Percentiles rank a stretch among this genome's conserved stretches.
These are phyloP conservation scores for Ceratobasidium sp. DNA, from an alignment of 1,284 basidiomycete species.

Conservation along the genomic window DNA sequence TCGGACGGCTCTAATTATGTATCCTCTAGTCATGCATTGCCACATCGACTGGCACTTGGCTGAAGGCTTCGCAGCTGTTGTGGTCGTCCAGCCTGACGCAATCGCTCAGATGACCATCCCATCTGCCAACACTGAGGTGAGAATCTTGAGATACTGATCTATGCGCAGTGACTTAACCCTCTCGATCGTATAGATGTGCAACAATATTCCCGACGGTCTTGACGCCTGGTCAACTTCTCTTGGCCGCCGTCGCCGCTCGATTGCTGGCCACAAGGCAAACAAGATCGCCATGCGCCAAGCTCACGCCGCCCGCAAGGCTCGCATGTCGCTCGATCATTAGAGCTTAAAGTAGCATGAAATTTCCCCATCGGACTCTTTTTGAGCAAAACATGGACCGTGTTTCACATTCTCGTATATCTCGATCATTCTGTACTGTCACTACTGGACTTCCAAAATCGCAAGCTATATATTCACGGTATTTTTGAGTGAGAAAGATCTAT, in stretches of 20 bases:
- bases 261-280: neutral
- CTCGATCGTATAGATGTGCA: slow-evolving; percentile 1
- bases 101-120: slow-evolving; percentile 21
- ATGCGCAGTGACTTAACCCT: neutral
- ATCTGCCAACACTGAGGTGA: slow-evolving; percentile 7
- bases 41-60: slow-evolving; percentile 33
- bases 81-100: slow-evolving; percentile 26
- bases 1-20: no score
- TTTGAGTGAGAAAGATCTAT: no score
- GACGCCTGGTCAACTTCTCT: slow-evolving; percentile 7
- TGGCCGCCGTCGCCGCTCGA: slow-evolving; percentile 26
- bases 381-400: no score
- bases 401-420: neutral
- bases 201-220: slow-evolving; percentile 22
- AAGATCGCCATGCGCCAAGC: neutral
- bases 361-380: no score
- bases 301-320: no score
- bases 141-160: neutral
- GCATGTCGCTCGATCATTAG: no score
- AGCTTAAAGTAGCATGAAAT: no score
- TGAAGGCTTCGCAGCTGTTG: slow-evolving; percentile 22
- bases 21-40: slow-evolving; percentile 6
- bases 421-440: neutral
- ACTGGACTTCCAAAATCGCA: no score
- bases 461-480: no score